Evolutionary conservation across 352 stramenopile genomes (phyloP), one percentile per base, ranked within the genome.

Genomic region (Phytopythium mirpurense): DNA sequence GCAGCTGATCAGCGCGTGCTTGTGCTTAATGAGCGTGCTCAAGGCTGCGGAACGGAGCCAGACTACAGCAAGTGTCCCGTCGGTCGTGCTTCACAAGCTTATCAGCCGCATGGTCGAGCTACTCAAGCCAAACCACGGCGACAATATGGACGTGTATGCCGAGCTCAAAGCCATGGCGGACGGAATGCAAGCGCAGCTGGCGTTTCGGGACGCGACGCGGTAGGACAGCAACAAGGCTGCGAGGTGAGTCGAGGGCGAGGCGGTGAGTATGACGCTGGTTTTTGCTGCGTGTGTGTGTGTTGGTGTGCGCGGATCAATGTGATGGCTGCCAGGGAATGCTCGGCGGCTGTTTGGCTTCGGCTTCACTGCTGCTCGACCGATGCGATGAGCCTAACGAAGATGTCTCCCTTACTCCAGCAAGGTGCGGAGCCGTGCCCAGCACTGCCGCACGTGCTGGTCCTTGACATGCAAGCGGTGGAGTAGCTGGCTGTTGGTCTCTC

Each of bases 131-230:
- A 62, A 50, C 2, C 59, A 86, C 55, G 71, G 71, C 10, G 63
- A 60, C 9, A 90, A 90, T 47, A 67, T 84, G 66, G 79, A 88
- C 56, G 60, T 90, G 7, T 88, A 86, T 54, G 52, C 66, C 11
- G 79, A 90, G 51, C 60, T 90, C 21, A 45, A 57, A 42, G 40
- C 57, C 36, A 57, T 63, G 15, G 57, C 59, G 3, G 65, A 83
- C 53, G 59, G 57, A 35, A 60, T 64, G n/a, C 63, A 76, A 35
- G 51, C 56, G 40, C 56, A 72, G 34, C 63, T 83, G 56, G 38
- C 52, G 8, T 27, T 63, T 16, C 48, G 59, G 34, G 26, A 26
- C n/a, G 21, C 46, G 46, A 32, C 21, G 31, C n/a, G 18, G 19
- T 42, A 43, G 32, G 5, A 26, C n/a, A n/a, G n/a, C n/a, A n/a